Evolutionary conservation across 164 flowering plant species (phyloP).

Genomic region (Vitis riparia): DNA sequence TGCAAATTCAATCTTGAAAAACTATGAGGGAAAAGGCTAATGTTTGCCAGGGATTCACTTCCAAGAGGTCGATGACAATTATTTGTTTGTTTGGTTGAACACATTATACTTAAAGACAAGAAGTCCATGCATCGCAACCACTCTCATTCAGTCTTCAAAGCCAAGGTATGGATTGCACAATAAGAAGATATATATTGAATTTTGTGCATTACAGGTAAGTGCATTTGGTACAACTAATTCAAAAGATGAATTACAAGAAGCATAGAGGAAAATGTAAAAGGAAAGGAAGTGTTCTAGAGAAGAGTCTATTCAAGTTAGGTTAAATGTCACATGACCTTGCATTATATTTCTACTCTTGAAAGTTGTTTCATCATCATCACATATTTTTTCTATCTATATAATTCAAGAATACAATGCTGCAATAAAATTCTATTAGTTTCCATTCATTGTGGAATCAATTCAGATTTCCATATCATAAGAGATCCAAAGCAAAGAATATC

Average conservation of each 20-base stretch:
- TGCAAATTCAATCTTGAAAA: conserved; percentile 63
- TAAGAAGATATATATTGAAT: no score
- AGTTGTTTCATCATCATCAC: not conserved
- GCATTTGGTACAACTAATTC: no score
- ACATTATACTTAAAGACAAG: conserved; percentile 48
- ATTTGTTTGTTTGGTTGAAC: conserved; percentile 78
- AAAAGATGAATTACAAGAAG: no score
- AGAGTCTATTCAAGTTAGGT: no score
- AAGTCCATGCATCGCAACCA: conserved; percentile 63
- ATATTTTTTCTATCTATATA: conserved; percentile 1
- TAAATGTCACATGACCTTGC: no score
- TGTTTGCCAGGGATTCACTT: conserved; percentile 91
- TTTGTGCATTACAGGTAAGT: no score
- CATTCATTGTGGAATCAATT: conserved; percentile 75
- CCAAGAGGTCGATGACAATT: conserved; percentile 89
- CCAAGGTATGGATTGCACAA: conserved; percentile 43
- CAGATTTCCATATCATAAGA: conserved; percentile 52
- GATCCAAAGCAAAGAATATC: conserved; percentile 74
- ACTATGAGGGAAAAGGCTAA: conserved; percentile 71
- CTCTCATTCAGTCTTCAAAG: conserved; percentile 59
- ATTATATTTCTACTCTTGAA: no score
- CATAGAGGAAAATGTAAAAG: no score
- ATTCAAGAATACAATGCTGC: conserved; percentile 65
- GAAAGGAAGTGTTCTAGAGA: no score
- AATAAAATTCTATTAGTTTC: conserved; percentile 94